Percentiles rank a stretch among this genome's conserved stretches.
Conservation (phyloP, 768 basidiomycete species). For the Podaxis sp. region DNA sequence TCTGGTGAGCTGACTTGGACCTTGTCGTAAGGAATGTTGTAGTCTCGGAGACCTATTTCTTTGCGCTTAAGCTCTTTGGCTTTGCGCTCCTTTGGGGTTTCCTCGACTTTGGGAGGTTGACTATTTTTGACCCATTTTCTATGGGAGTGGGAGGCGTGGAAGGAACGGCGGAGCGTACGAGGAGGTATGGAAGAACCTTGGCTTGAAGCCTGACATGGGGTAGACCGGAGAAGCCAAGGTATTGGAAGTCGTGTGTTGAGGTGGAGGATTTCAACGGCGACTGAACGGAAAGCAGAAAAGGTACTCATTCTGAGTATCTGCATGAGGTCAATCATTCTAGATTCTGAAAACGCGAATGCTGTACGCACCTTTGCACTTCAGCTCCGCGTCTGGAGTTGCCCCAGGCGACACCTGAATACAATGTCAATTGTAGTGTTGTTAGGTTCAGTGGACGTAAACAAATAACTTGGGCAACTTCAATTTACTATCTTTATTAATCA, state of each 20-base stretch:
- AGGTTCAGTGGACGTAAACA: neutral
- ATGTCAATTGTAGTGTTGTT: neutral
- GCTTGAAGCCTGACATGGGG: neutral
- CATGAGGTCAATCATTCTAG: neutral
- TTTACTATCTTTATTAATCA: too few species aligned
- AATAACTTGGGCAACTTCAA: neutral
- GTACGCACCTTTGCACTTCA: neutral
- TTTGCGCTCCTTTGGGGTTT: neutral
- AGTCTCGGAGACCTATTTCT: constrained; percentile 12
- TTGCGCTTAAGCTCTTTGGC: neutral
- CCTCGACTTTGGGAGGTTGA: neutral
- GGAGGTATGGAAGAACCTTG: neutral
- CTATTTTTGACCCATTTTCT: neutral
- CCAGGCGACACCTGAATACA: neutral
- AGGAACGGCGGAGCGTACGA: neutral
- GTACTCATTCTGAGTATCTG: constrained; percentile 3
- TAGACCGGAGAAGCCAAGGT: neutral
- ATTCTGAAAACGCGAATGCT: neutral
- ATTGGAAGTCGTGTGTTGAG: neutral
- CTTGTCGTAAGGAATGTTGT: constrained; percentile 3
- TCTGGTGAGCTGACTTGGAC: neutral
- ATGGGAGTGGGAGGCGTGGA: neutral
- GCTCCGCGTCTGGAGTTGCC: neutral
- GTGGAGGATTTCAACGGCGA: neutral
- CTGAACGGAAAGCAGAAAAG: constrained; percentile 7